These are phyloP conservation scores for Ogataea paraovalis DNA, from an alignment of 805 yeast genomes.

Conservation along the genomic window DNA sequence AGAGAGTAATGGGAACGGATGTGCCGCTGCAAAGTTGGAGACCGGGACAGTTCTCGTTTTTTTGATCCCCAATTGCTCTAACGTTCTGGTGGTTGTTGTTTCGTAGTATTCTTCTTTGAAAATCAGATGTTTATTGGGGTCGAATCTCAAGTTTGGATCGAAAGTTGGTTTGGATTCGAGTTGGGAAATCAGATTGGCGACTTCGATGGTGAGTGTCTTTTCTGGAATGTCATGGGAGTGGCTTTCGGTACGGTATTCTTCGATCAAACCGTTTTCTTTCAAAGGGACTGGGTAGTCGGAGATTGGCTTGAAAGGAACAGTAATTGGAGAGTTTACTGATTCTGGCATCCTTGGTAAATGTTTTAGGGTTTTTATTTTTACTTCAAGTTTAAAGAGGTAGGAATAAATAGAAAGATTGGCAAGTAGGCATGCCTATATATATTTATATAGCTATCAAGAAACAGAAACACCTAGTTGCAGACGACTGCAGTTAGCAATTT, in stretches of 20 bases:
- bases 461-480: too few species aligned
- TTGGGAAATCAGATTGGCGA: constrained; percentile 11
- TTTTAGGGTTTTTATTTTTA: too few species aligned
- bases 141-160: constrained; percentile 32
- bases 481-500: too few species aligned
- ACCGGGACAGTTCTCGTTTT: constrained; percentile 30
- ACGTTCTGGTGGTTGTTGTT: constrained; percentile 34
- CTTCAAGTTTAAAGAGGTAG: too few species aligned
- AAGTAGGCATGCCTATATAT: too few species aligned
- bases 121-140: constrained; percentile 33
- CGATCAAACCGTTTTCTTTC: constrained; percentile 16
- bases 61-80: constrained; percentile 33
- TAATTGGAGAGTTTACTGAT: too few species aligned
- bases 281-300: constrained; percentile 17
- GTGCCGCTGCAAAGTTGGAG: constrained; percentile 40
- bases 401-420: too few species aligned
- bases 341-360: too few species aligned
- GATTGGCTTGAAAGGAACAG: too few species aligned
- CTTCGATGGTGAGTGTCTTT: constrained; percentile 22
- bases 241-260: constrained; percentile 12
- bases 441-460: too few species aligned
- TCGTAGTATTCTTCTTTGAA: constrained; percentile 34
- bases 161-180: constrained; percentile 24
- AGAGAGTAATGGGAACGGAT: constrained; percentile 55
- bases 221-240: constrained; percentile 21